Base-by-base conservation (phyloP, 352 stramenopile genomes). In the Ophiocytium majus region DNA sequence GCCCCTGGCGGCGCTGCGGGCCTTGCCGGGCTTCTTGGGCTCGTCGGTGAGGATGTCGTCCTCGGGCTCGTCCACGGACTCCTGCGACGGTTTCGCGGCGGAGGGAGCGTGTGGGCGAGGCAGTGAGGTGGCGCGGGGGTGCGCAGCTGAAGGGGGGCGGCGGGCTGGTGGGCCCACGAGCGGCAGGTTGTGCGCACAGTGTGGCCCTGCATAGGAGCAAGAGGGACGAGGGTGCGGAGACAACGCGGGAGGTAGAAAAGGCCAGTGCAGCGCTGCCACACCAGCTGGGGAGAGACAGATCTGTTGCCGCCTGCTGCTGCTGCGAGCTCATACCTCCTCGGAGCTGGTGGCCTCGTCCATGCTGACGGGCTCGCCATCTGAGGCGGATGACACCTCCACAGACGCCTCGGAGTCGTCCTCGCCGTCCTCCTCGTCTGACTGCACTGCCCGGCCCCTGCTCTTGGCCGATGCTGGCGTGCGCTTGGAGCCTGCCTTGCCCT, bases 101-200 rank as follows among this genome's bases (percentile, higher is more conserved):
- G 28, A 35, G 28, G 31, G 43, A 17, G 28, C 43, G 35, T 33
- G 9, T 49, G 36, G 10, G 76, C 9, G 9, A 63, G 35, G 23
- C 23, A 49, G 43, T 5, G 43, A 57, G 43, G 43, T 5, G 43
- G 43, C 43, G 43, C 43, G 5, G 43, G 5, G 14, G 5, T 57
- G 43, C 5, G 5, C 43, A 57, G 43, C 43, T 14, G 5, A n/a
- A n/a, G n/a, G n/a, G n/a, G n/a, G n/a, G n/a, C n/a, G n/a, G n/a
- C n/a, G n/a, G n/a, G n/a, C n/a, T n/a, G 79, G 43, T 89, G 80
- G 9, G 85, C 80, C 10, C 90, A 86, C 9, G 83, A 84, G 36
- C 90, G 86, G 33, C 82, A 79, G 37, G 86, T 64, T n/a, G 36
- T 79, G 1, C 74, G 35, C 32, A 57, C 75, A 28, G 35, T 85